These are phyloP conservation scores for Blastobotrys arbuscula DNA, from an alignment of 1,139 yeast species.

Conservation along the genomic window DNA sequence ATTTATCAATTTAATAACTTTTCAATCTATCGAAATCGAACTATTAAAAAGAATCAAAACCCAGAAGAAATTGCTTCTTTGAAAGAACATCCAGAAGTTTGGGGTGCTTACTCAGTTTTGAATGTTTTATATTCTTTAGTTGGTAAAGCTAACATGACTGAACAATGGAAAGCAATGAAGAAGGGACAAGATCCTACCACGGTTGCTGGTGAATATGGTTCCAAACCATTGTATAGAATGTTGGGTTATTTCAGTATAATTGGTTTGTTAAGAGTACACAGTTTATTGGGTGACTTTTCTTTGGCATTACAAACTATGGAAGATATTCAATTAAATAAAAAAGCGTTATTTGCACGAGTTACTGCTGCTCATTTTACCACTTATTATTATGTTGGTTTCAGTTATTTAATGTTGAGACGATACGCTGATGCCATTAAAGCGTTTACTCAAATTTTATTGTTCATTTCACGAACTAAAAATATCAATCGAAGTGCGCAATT, in stretches of 20 bases:
- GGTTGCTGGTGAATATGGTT: slow-evolving; percentile 43
- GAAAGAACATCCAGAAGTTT: slow-evolving; percentile 38
- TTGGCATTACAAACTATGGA: slow-evolving; percentile 46
- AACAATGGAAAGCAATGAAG: slow-evolving; percentile 39
- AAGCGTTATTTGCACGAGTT: slow-evolving; percentile 41
- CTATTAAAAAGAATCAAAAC: slow-evolving; percentile 31
- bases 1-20: slow-evolving; percentile 46
- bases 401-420: slow-evolving; percentile 46
- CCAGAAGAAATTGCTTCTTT: slow-evolving; percentile 34
- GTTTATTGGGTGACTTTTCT: slow-evolving; percentile 44
- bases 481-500: slow-evolving; percentile 42
- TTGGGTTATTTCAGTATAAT: slow-evolving; percentile 46
- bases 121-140: slow-evolving; percentile 45
- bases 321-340: slow-evolving; percentile 42
- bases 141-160: slow-evolving; percentile 41
- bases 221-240: slow-evolving; percentile 40
- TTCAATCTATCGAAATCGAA: slow-evolving; percentile 39
- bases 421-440: slow-evolving; percentile 47
- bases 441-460: slow-evolving; percentile 42
- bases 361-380: slow-evolving; percentile 46
- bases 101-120: slow-evolving; percentile 45
- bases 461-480: slow-evolving; percentile 43
- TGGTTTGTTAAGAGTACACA: slow-evolving; percentile 45
- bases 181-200: slow-evolving; percentile 32
- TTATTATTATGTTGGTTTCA: slow-evolving; percentile 47